Conservation (phyloP, 2,329 filamentous ascomycete species). For the Alternaria alternata region DNA sequence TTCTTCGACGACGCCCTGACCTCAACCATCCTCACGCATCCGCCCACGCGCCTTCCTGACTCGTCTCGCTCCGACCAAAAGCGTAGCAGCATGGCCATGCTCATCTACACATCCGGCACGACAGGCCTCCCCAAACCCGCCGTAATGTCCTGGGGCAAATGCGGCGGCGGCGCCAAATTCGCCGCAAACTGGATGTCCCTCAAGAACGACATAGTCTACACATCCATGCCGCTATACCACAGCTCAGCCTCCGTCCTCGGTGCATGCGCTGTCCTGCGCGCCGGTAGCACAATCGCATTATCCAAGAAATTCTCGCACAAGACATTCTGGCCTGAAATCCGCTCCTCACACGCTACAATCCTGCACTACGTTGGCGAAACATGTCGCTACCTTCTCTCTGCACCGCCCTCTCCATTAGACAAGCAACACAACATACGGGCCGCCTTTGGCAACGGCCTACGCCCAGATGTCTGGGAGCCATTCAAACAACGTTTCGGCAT, state of each 20-base stretch:
- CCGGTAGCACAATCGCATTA: slow-evolving; percentile 40
- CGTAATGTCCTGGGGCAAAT: slow-evolving; percentile 41
- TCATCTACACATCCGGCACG: slow-evolving; percentile 52
- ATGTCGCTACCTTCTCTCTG: slow-evolving; percentile 50
- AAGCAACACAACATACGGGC: slow-evolving; percentile 42
- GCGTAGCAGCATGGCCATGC: slow-evolving; percentile 42
- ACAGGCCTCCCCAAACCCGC: slow-evolving; percentile 50
- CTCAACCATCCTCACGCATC: slow-evolving; percentile 36
- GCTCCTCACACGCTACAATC: slow-evolving; percentile 46
- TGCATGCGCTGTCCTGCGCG: slow-evolving; percentile 36
- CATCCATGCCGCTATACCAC: slow-evolving; percentile 52
- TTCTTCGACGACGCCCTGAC: slow-evolving; percentile 43
- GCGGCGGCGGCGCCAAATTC: slow-evolving; percentile 27
- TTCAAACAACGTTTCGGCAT: slow-evolving; percentile 54
- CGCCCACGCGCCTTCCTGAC: slow-evolving; percentile 42
- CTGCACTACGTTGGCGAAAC: slow-evolving; percentile 53
- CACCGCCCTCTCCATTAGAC: slow-evolving; percentile 42
- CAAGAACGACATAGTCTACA: slow-evolving; percentile 46
- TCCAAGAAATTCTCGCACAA: slow-evolving; percentile 47
- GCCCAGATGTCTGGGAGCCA: slow-evolving; percentile 52
- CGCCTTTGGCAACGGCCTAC: slow-evolving; percentile 52
- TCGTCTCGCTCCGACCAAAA: slow-evolving; percentile 36
- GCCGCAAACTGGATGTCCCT: slow-evolving; percentile 35
- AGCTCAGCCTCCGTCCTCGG: slow-evolving; percentile 42
- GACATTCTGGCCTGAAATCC: slow-evolving; percentile 51